Base-by-base conservation (phyloP, 371 early-diverging fungal species). In the Vittaforma corneae region DNA sequence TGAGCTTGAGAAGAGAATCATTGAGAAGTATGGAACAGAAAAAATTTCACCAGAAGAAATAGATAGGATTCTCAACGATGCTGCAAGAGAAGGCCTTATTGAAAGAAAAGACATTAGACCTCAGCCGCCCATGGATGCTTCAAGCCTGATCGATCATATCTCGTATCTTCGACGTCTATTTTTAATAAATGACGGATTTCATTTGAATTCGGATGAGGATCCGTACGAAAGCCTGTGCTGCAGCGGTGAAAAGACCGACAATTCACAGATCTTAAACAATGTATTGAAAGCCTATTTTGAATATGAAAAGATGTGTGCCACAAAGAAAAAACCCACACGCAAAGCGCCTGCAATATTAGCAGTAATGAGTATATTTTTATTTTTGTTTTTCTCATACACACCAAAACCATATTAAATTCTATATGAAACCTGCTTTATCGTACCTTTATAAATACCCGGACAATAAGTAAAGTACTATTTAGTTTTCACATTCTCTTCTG, bases 11-110 rank as follows among this genome's bases (percentile, higher is more conserved):
- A 44, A 40, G 48, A 26, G n/a, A 28, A 38, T 67, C 24, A 6
- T 30, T 18, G 35, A 45, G 34, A 67, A 60, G 33, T 67, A 67
- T 53, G 67, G 67, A 14, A 24, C 4, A 0, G 56, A 48, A 33
- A 26, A 28, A 26, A 34, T 67, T 16, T 38, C 62, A 32, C 40
- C 28, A 20, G 42, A 62, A 26, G 67, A 67, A 4, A 46, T 67
- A 20, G 38, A 42, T 16, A 32, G 30, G 2, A 38, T 60, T 18
- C 20, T 67, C 20, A 44, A 16, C 0, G 51, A 65, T 24, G 65
- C 65, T 0, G 46, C 45, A 18, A 56, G 22, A 14, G 30, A 11
- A 34, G 37, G 44, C 5, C 24, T 65, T 1, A 58, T 65, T 22
- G 42, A 38, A 6, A 40, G 26, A 16, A 24, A 28, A 11, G 42